phyloP scores from a whole-genome alignment of 1,284 basidiomycete genomes.

The Malassezia equina region DNA sequence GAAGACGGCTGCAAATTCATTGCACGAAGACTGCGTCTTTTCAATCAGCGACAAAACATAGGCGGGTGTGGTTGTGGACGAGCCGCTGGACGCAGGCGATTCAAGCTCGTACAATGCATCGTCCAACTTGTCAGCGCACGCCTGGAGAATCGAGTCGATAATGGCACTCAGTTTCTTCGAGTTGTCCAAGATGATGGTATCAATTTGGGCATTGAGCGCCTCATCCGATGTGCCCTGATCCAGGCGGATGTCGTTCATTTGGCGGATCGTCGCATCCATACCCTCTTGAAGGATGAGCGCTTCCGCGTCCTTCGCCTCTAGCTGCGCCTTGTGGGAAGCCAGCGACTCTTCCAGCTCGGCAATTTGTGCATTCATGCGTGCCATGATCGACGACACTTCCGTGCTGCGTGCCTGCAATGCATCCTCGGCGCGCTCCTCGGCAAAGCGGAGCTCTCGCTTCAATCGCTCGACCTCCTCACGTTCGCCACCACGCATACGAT shows the following conservation, averaged over 20 bases:
- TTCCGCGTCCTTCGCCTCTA: constrained; percentile 96
- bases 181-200: constrained; percentile 91
- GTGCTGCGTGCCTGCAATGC: constrained; percentile 79
- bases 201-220: constrained; percentile 87
- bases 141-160: constrained; percentile 91
- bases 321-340: constrained; percentile 65
- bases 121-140: constrained; percentile 92
- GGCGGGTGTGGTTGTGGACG: constrained; percentile 89
- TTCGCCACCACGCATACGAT: constrained; percentile 77
- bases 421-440: constrained; percentile 96
- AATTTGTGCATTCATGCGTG: constrained; percentile 91
- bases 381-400: constrained; percentile 76
- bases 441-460: constrained; percentile 84
- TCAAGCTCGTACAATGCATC: constrained; percentile 95
- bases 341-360: constrained; percentile 89
- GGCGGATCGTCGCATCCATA: constrained; percentile 84
- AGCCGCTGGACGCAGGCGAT: constrained; percentile 83
- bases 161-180: constrained; percentile 96
- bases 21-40: constrained; percentile 84
- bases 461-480: constrained; percentile 91
- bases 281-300: constrained; percentile 90
- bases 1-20: constrained; percentile 89
- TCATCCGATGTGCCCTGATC: constrained; percentile 73
- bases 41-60: constrained; percentile 98
- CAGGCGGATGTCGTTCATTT: constrained; percentile 77